Base-by-base conservation (phyloP, 306 rosid species). In the Ormosia semicastrata region DNA sequence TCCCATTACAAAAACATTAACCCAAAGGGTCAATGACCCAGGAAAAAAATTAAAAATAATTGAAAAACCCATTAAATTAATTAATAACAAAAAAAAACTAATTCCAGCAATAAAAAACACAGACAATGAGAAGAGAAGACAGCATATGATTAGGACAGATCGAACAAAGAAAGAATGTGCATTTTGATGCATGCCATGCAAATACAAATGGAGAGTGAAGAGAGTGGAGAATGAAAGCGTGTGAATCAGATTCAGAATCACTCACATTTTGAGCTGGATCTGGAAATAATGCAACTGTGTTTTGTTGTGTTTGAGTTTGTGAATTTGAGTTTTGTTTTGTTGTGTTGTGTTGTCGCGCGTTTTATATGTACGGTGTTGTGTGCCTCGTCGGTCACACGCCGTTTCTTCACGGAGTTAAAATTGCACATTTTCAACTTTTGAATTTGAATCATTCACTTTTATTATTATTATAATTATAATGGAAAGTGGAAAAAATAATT, bases 371-470 rank as follows among this genome's bases (percentile, higher is more conserved):
- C 66, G 12, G 54, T 49, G 32, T 37, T 12, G 18, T 24, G 12
- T 43, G 79, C 63, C 73, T 76, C 89, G 93, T 94, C 92, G 89
- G 91, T 87, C 75, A 81, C 79, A 81, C 96, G 88, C 85, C 94
- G 94, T 86, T 82, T 74, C 67, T 71, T 92, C 64, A 91, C 95
- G 92, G 77, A n/a, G 85, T 76, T 67, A 62, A 72, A 4, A 2
- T 75, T 66, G 2, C 71, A n/a, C 24, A 17, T 60, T 79, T 50
- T 8, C 24, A 52, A 50, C 1, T 52, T 84, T 81, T 59, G 73
- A 67, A 65, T 66, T 83, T 46, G 70, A 52, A 54, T 54, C 72
- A 36, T 53, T 14, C 68, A n/a, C 73, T 58, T 63, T 50, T 50
- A n/a, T 58, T n/a, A 7, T 24, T 24, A 24, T 24, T 24, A 24